Percentiles rank a stretch among this genome's conserved stretches.
phyloP scores from a whole-genome alignment of 2,329 filamentous ascomycete species.

The Hypoxylon sp. region DNA sequence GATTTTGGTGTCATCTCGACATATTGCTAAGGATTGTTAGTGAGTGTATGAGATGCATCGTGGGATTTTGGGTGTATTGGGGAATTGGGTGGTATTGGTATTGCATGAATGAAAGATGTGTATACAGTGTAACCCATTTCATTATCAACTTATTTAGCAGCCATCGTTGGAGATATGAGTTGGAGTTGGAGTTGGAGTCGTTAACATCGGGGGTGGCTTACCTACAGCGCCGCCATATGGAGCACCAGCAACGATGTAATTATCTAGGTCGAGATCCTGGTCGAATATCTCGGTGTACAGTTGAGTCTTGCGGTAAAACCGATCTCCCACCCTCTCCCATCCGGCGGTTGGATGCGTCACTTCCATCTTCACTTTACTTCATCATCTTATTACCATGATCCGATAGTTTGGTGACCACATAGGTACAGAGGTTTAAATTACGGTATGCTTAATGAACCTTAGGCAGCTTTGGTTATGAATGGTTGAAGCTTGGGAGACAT shows the following conservation, averaged over 20 bases:
- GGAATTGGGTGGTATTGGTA: too few relatives aligned
- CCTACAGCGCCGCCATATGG: constrained; percentile 93
- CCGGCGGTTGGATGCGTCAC: constrained; percentile 77
- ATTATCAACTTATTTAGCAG: too few relatives aligned
- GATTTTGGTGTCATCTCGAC: constrained; percentile 87
- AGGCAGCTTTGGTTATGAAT: background rate
- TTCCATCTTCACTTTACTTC: constrained; percentile 59
- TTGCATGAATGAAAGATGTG: too few relatives aligned
- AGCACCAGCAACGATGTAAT: constrained; percentile 89
- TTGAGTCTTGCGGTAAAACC: constrained; percentile 94
- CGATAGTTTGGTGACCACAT: background rate
- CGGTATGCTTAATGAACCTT: background rate
- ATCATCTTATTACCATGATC: constrained; percentile 34
- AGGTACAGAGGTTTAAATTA: constrained; percentile 7
- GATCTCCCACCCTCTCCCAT: constrained; percentile 93
- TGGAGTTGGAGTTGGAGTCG: background rate
- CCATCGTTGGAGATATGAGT: too few relatives aligned
- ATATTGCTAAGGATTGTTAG: constrained; percentile 70
- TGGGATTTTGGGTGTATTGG: too few relatives aligned
- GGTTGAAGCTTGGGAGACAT: constrained; percentile 17
- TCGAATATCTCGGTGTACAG: constrained; percentile 95
- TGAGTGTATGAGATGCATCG: too few relatives aligned
- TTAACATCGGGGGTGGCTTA: constrained; percentile 54
- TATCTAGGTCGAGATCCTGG: constrained; percentile 91
- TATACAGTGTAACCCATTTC: too few relatives aligned